Base-by-base conservation (phyloP, 768 basidiomycete genomes). In the Leucosporidium creatinivorum region DNA sequence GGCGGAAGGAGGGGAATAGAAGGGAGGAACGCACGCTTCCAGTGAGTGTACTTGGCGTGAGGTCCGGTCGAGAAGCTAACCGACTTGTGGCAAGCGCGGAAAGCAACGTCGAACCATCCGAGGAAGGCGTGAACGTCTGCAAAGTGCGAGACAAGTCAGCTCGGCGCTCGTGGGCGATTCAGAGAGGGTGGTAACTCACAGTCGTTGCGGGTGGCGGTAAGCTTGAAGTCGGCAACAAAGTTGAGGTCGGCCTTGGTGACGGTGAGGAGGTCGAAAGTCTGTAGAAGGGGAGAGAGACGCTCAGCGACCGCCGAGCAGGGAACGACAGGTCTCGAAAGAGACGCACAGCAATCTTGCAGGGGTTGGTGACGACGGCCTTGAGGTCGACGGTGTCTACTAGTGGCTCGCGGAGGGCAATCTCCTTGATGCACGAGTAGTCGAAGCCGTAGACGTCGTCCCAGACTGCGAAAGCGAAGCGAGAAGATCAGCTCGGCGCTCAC, bases 371-470 rank as follows among this genome's bases (percentile, higher is more conserved):
- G 65, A 98, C 93, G 3, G 92, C 82, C 79, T 93, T 94, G 73
- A 98, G 81, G 73, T 99, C 96, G 67, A 99, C 96, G n/a, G 93
- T 96, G 80, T 99, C 96, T 39, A 99, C 96, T 56, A 99, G 82
- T 54, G 96, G 96, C 77, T 99, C 96, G 36, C 89, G 84, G 63
- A 99, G 81, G 3, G 96, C 96, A 73, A 99, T 96, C 78, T 96
- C 92, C 80, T 98, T 97, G 83, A 99, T 98, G 78, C 96, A 97
- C 50, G 93, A 96, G 80, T 91, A 99, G 80, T 99, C 93, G 79
- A 99, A 98, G 30, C 96, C 96, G 79, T 99, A 99, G 26, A 99
- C 96, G 75, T 97, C 93, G 76, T 97, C 93, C 96, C 96, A 99
- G 83, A 94, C 94, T 98, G 74, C n/a, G 18, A 6, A 23, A 51